These are phyloP conservation scores for Mucor mucedo DNA, from an alignment of 371 early-diverging fungal species.

Conservation along the genomic window DNA sequence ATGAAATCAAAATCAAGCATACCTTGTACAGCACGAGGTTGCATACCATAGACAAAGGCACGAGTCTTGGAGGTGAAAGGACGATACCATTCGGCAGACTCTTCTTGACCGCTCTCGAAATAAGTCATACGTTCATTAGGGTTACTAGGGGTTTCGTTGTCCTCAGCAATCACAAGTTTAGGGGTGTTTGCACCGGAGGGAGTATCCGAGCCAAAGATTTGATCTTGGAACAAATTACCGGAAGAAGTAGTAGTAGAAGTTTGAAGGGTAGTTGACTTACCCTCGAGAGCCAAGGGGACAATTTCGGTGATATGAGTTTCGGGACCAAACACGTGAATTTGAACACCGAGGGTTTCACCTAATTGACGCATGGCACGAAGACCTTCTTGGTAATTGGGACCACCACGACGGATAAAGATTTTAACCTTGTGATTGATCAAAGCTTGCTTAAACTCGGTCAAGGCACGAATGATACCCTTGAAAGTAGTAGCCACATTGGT, in stretches of 20 bases:
- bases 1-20: conserved; percentile 99
- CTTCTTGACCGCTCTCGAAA: conserved; percentile 39
- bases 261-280: conserved; percentile 41
- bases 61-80: conserved; percentile 93
- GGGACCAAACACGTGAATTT: conserved; percentile 95
- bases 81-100: conserved; percentile 62
- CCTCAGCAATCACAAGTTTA: conserved; percentile 42
- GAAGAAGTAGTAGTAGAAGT: conserved; percentile 50
- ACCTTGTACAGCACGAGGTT: conserved; percentile 98
- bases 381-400: conserved; percentile 99
- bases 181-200: conserved; percentile 43
- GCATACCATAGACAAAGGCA: conserved; percentile 97
- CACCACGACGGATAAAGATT: conserved; percentile 96
- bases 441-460: conserved; percentile 88
- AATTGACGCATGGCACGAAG: conserved; percentile 93
- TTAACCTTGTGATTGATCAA: conserved; percentile 87
- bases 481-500: conserved; percentile 98
- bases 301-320: conserved; percentile 98
- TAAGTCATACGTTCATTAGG: conserved; percentile 65
- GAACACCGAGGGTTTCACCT: conserved; percentile 91
- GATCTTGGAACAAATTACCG: conserved; percentile 69
- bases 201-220: conserved; percentile 56
- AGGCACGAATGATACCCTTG: conserved; percentile 97
- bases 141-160: conserved; percentile 45
- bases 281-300: conserved; percentile 89